Base-by-base conservation (phyloP, 768 basidiomycete genomes). In the Boletus coccyginus region DNA sequence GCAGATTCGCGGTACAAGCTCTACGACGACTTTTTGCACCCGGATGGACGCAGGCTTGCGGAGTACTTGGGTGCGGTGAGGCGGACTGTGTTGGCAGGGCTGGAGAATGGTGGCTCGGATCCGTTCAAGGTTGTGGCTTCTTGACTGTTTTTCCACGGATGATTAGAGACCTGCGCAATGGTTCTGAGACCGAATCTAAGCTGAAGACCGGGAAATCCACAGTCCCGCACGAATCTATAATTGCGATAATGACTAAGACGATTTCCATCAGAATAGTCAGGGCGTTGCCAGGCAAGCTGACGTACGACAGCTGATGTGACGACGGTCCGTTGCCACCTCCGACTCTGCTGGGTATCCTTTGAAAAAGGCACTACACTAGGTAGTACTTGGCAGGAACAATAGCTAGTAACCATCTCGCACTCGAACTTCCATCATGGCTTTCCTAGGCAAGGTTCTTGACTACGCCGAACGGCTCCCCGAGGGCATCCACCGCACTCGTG, bases 1-100 rank as follows among this genome's bases (percentile, higher is more conserved):
- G 94, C 93, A 0, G 92, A 94, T 69, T 92, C 92, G 57, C 81
- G 90, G 43, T 90, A 91, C 72, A 84, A 84, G 62, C 72, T 97
- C 14, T 94, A 94, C 64, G 84, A 90, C 60, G 93, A 93, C 69
- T 97, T 96, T 71, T 76, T 88, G 27, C 70, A 62, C 7, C 77
- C 80, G 45, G 79, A 82, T 31, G 85, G 85, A 9, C 77, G 82
- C 40, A 74, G 81, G 55, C 69, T 97, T 43, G 80, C 78, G 9
- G 87, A 87, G 55, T 96, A 97, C 68, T 73, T 97, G 35, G 80
- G 79, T 1, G 83, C 83, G 8, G 85, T 98, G 17, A 75, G 88
- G 46, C 81, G 82, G 58, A 89, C 88, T 2, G 77, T 90, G 21
- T 66, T 97, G 62, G 85, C 79, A 16, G 85, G 86, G 2, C 59